Evolutionary conservation across 345 rosid species (phyloP).

Genomic region (Eucalyptus camaldulensis): DNA sequence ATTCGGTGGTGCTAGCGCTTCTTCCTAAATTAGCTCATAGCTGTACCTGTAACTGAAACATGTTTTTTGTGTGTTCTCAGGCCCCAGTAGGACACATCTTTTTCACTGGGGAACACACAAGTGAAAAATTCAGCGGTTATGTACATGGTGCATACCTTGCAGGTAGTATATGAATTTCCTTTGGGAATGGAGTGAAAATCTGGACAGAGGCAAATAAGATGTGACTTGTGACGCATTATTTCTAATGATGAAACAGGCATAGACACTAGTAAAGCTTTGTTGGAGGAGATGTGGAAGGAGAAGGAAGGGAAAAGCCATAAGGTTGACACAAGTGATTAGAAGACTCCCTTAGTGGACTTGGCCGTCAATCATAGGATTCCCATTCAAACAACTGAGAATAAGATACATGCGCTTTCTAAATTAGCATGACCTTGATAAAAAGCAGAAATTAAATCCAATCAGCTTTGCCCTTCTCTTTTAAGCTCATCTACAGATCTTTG

Average conservation of each 20-base stretch:
- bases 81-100: constrained; percentile 76
- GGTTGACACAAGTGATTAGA: neutral
- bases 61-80: constrained; percentile 10
- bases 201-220: neutral
- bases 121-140: constrained; percentile 82
- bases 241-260: constrained; percentile 28
- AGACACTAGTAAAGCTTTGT: constrained; percentile 46
- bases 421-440: neutral
- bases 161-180: constrained; percentile 9
- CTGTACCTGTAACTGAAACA: neutral
- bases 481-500: neutral
- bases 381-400: neutral
- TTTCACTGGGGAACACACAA: constrained; percentile 97
- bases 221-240: neutral
- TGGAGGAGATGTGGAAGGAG: neutral
- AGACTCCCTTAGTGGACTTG: neutral
- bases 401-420: neutral
- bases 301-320: neutral
- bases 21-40: neutral
- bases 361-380: neutral
- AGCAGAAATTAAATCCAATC: neutral
- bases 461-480: neutral
- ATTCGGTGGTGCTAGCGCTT: neutral
- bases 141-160: constrained; percentile 96
- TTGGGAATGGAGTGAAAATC: neutral